These are phyloP conservation scores for Penicillium riverlandense DNA, from an alignment of 495 filamentous ascomycete genomes.

Conservation along the genomic window DNA sequence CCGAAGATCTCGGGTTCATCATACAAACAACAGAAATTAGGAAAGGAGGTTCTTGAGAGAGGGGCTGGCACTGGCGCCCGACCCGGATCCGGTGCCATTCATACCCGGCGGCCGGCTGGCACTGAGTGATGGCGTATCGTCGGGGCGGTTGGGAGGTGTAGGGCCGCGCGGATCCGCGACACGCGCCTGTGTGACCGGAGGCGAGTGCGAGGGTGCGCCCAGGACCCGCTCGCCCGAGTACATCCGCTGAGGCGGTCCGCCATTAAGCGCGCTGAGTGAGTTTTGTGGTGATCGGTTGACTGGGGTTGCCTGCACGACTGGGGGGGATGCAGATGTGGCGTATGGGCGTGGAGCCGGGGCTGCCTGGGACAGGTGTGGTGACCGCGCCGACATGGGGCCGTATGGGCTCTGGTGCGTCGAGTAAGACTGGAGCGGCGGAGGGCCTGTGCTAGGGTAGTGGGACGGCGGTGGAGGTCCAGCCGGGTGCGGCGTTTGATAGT, in stretches of 20 bases:
- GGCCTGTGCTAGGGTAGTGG: slow-evolving; percentile 24
- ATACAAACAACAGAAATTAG: slow-evolving; percentile 20
- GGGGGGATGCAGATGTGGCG: slow-evolving; percentile 41
- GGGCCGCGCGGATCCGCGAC: slow-evolving; percentile 24
- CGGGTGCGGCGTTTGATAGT: slow-evolving; percentile 25
- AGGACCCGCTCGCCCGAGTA: slow-evolving; percentile 31
- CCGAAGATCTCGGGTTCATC: slow-evolving; percentile 1
- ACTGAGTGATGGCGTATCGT: slow-evolving; percentile 24
- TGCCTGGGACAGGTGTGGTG: slow-evolving; percentile 33
- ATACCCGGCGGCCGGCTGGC: slow-evolving; percentile 24
- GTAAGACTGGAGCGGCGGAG: slow-evolving; percentile 32
- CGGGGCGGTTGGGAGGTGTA: slow-evolving; percentile 25
- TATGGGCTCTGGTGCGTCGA: slow-evolving; percentile 37
- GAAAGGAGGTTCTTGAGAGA: slow-evolving; percentile 70
- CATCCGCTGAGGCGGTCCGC: slow-evolving; percentile 27
- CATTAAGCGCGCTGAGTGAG: slow-evolving; percentile 31
- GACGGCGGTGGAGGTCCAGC: slow-evolving; percentile 19
- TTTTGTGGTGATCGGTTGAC: slow-evolving; percentile 36
- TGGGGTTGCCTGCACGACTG: slow-evolving; percentile 34
- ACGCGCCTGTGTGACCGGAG: slow-evolving; percentile 28
- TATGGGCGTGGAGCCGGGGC: slow-evolving; percentile 29
- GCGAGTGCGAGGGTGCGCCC: slow-evolving; percentile 28
- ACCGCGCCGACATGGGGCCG: slow-evolving; percentile 29
- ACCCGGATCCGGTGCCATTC: slow-evolving; percentile 28
- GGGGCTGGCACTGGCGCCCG: slow-evolving; percentile 64